phyloP scores from a whole-genome alignment of 2,329 filamentous ascomycete genomes.

The Hymenoscyphus infarciens region DNA sequence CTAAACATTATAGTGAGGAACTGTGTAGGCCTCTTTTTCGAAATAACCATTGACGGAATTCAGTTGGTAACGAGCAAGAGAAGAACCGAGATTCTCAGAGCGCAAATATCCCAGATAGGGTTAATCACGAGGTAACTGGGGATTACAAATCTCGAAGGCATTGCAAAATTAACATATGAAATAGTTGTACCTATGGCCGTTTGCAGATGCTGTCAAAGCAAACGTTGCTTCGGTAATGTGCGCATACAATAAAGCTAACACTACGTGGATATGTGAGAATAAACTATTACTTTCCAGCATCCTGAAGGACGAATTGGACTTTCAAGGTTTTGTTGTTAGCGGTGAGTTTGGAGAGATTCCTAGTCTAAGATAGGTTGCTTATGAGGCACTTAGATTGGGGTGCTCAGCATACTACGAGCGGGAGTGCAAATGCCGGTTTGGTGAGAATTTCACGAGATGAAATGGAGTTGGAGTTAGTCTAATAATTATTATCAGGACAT shows the following conservation, averaged over 20 bases:
- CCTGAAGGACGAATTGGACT: slow-evolving; percentile 71
- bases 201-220: slow-evolving; percentile 63
- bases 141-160: slow-evolving; percentile 16
- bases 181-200: slow-evolving; percentile 45
- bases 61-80: slow-evolving; percentile 67
- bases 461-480: neutral
- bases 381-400: slow-evolving; percentile 58
- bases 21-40: neutral
- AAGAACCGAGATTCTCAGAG: slow-evolving; percentile 51
- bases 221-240: slow-evolving; percentile 68
- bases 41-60: slow-evolving; percentile 26
- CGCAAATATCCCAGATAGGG: slow-evolving; percentile 60
- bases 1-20: slow-evolving; percentile 51
- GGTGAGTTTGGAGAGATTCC: slow-evolving; percentile 19
- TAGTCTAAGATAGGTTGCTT: neutral
- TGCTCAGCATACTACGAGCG: slow-evolving; percentile 69
- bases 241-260: slow-evolving; percentile 69
- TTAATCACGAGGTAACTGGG: slow-evolving; percentile 61
- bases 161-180: neutral
- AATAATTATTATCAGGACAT: slow-evolving; percentile 48
- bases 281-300: slow-evolving; percentile 56
- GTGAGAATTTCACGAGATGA: slow-evolving; percentile 33
- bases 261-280: slow-evolving; percentile 65
- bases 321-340: slow-evolving; percentile 65
- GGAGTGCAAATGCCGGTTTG: slow-evolving; percentile 62